Evolutionary conservation across 2,329 filamentous ascomycete species (phyloP), one percentile per base, ranked within the genome.

Genomic region (Ophioceras dolichostomum): DNA sequence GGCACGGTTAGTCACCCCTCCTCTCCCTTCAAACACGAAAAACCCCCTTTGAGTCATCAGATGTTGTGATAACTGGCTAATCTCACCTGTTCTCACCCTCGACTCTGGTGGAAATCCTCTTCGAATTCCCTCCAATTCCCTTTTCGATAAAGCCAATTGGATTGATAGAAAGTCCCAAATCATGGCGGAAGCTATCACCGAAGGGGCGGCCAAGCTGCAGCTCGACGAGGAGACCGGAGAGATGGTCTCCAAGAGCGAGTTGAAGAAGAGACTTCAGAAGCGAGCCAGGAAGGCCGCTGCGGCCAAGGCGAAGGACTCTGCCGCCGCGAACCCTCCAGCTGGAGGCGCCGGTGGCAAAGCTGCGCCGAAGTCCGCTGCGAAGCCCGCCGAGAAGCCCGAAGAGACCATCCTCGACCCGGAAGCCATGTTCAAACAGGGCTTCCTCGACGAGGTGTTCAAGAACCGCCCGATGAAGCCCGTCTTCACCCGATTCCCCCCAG

Each of bases 381-480:
- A 40, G 41, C 49, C 62, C 35, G 47, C 60, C 51, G 60, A 64
- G 36, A 71, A 70, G 53, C 52, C 57, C 17, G 64, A 65, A 22
- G 60, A 64, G 38, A 50, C 57, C 6, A 50, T 57, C 29, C 50
- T 70, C 30, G 72, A 76, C 44, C 64, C 69, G 0, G 70, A 83
- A 43, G 66, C 71, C 45, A 87, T 88, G 73, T 89, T 88, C 66
- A 83, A 84, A 61, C 71, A 77, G 51, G 83, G 83, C 28, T 89
- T 86, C 60, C 68, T 88, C 26, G 66, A 70, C 36, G 75, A 80
- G 4, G 80, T 88, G 21, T 84, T 79, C 60, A 72, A 78, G 43
- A 73, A 81, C 57, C 69, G 76, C 34, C 77, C 78, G 2, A 63
- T 67, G 32, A 72, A 70, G 46, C 61, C 65, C 12, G 76, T 80